These are phyloP conservation scores for Alternaria ventricosa DNA, from an alignment of 2,329 filamentous ascomycete genomes.

Conservation along the genomic window DNA sequence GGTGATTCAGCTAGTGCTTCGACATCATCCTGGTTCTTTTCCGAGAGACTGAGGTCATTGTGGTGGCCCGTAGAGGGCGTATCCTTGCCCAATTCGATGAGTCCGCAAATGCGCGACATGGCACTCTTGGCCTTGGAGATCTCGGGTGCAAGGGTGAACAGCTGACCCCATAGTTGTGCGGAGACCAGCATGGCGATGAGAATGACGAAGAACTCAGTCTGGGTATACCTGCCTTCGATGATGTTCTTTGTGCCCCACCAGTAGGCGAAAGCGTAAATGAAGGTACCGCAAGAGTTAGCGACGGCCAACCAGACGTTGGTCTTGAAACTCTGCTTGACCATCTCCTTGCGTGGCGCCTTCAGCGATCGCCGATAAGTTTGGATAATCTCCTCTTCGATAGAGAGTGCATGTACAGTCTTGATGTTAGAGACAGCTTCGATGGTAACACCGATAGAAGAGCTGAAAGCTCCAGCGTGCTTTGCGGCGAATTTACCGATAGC, in stretches of 20 bases:
- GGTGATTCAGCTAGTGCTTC: slow-evolving; percentile 37
- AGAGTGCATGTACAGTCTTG: slow-evolving; percentile 59
- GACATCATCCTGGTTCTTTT: slow-evolving; percentile 52
- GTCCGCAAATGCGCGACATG: slow-evolving; percentile 78
- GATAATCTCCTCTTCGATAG: slow-evolving; percentile 59
- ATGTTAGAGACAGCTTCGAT: slow-evolving; percentile 61
- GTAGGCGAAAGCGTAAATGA: slow-evolving; percentile 77
- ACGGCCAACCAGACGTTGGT: slow-evolving; percentile 68
- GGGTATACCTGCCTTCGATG: slow-evolving; percentile 68
- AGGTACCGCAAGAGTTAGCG: slow-evolving; percentile 66
- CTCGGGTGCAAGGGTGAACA: slow-evolving; percentile 77
- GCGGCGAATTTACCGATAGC: slow-evolving; percentile 67
- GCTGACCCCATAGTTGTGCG: slow-evolving; percentile 74
- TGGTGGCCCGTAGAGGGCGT: slow-evolving; percentile 65
- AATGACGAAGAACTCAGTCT: slow-evolving; percentile 76
- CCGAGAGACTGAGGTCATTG: slow-evolving; percentile 79
- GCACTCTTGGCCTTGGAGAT: slow-evolving; percentile 71
- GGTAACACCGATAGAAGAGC: slow-evolving; percentile 58
- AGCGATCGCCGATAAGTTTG: slow-evolving; percentile 55
- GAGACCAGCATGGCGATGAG: slow-evolving; percentile 74
- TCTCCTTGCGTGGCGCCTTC: slow-evolving; percentile 57
- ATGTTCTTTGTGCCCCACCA: slow-evolving; percentile 81
- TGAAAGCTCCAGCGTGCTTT: slow-evolving; percentile 59
- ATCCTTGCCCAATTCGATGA: slow-evolving; percentile 48
- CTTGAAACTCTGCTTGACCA: slow-evolving; percentile 56